Base-by-base conservation (phyloP, 2,329 filamentous ascomycete species). In the Fusarium decemcellulare region DNA sequence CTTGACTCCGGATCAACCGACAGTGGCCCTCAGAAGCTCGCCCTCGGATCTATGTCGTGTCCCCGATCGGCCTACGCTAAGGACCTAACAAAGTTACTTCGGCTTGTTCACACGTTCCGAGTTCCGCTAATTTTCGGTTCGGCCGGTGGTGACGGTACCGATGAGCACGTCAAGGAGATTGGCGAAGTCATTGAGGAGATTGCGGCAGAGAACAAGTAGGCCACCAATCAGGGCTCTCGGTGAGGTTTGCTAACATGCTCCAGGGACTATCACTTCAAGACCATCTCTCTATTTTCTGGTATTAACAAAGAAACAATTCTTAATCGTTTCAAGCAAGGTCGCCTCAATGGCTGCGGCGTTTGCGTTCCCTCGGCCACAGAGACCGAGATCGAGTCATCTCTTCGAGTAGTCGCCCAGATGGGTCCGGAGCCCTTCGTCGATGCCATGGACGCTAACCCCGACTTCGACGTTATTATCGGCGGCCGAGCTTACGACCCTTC, bases 381-480 rank as follows among this genome's bases (percentile, higher is more conserved):
- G 5, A 56, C 72, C 1, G 80, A 83, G 36, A 77, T 87, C 11
- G 76, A 81, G 0, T 62, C 70, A 3, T 78, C 82, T 0, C 63
- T 77, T 0, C 67, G 72, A 1, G 77, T 86, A 6, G 83, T 84
- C 1, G 81, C 80, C 0, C 84, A 86, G 58, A 84, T 85, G 76
- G 84, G 84, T 0, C 74, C 80, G 0, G 84, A 86, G 46, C 82
- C 84, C 0, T 84, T 83, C 32, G 18, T 83, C 1, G 69, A 80
- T 8, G 83, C 81, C 6, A 82, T 85, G 80, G 60, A 73, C 6
- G 73, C 75, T 0, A 64, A 80, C 4, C 81, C 82, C 0, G 80
- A 85, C 62, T 83, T 82, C 52, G 76, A 85, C 53, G 75, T 87
- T 53, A 79, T 87, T n/a, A 73, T 86, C 3, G 85, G 81, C 1